These are phyloP conservation scores for Pilatotrama ljubarskyi DNA, from an alignment of 768 basidiomycete species.

Conservation along the genomic window DNA sequence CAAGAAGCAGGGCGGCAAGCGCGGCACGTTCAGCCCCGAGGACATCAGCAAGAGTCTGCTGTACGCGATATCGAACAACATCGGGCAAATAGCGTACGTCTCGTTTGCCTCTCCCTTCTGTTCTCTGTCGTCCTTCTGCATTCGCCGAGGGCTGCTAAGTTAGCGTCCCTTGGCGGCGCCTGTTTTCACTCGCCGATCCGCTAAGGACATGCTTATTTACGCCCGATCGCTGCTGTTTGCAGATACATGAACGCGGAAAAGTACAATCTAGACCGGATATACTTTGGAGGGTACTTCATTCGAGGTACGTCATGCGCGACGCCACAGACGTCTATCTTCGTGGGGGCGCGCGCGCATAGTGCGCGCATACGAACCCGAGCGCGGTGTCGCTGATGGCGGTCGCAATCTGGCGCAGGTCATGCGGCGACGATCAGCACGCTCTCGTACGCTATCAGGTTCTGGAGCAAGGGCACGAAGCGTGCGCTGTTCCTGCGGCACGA, in stretches of 20 bases:
- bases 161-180: slow-evolving; percentile 1
- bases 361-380: background rate
- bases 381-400: background rate
- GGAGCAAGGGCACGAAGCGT: slow-evolving; percentile 97
- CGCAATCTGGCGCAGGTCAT: slow-evolving; percentile 59
- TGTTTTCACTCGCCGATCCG: background rate
- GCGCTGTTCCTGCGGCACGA: slow-evolving; percentile 97
- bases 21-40: slow-evolving; percentile 79
- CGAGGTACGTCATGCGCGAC: slow-evolving; percentile 59
- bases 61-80: slow-evolving; percentile 98
- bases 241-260: slow-evolving; percentile 99
- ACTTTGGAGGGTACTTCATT: slow-evolving; percentile 99
- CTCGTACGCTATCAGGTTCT: slow-evolving; percentile 98
- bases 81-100: slow-evolving; percentile 98
- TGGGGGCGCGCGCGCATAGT: background rate
- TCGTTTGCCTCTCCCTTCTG: slow-evolving; percentile 6
- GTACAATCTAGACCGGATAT: slow-evolving; percentile 93
- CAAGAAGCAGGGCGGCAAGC: slow-evolving; percentile 81
- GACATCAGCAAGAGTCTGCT: slow-evolving; percentile 94
- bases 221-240: slow-evolving; percentile 8
- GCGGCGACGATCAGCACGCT: slow-evolving; percentile 95
- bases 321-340: background rate
- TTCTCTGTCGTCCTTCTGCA: background rate
- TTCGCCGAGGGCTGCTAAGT: background rate
- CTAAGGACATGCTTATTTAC: slow-evolving; percentile 17